Base-by-base conservation (phyloP, 495 filamentous ascomycete genomes). In the Penicillium odoratum region DNA sequence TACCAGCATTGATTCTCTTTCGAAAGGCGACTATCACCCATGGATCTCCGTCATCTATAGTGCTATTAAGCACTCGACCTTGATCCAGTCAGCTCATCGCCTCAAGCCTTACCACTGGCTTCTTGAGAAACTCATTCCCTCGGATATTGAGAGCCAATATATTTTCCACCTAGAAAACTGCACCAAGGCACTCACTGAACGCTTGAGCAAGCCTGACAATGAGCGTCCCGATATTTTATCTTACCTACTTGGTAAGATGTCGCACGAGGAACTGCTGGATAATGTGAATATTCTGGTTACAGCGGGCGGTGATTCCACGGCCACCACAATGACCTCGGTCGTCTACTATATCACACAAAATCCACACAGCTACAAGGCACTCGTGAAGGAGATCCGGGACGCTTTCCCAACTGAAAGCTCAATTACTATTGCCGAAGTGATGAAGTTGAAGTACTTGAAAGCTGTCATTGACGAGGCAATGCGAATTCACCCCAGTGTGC, bases 1-100 rank as follows among this genome's bases (percentile, higher is more conserved):
- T 54, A 1, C 45, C 31, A 9, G 52, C 64, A 0, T 61, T 64
- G 15, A 56, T 49, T 10, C 57, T 45, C 38, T 43, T 63, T 3
- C 25, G 56, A 8, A 49, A 40, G 13, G 9, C 44, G 28, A 30
- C 0, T 46, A 46, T 11, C 43, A 46, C 7, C 18, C 16, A 7
- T 46, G 43, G 43, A 18, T 25, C 7, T 8, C 7, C 2, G 31
- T 33, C 7, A 33, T 33, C 3, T 33, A 8, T 33, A 10, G 31
- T 33, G 31, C 31, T 7, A 33, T 33, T 7, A 33, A 33, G 31
- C 31, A 33, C 10, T 33, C 31, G 1, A 7, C 7, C 10, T 33
- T 33, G 1, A 7, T 33, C 7, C 31, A 33, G 5, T 33, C 7
- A 2, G 31, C 31, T 10, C 31, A 33, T 33, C 31, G 31, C 7